Base-by-base conservation (phyloP, 441 rosid species). In the Pelargonium australe region DNA sequence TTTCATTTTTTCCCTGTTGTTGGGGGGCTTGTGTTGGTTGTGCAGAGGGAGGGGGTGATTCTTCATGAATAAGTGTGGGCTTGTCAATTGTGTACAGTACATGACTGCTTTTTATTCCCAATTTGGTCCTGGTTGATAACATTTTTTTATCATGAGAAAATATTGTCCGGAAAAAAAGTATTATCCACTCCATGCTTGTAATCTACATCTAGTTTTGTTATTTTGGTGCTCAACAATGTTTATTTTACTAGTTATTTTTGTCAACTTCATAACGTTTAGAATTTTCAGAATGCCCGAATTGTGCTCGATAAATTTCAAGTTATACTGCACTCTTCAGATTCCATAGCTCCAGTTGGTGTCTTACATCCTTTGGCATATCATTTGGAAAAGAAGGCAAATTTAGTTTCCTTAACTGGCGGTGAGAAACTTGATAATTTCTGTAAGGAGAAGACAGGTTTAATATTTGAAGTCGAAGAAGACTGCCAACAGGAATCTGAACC, bases 271-370 rank as follows among this genome's bases (percentile, higher is more conserved):
- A 72, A 80, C 77, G 53, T 68, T 75, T 79, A 2, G 34, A 68
- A 68, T 76, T 80, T 72, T 72, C 82, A 92, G 96, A 84, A 89
- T 85, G 92, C 90, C 73, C 80, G 88, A 82, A 89, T 95, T 8
- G 77, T 86, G 77, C 89, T 95, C 66, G 96, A 92, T 80, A 91
- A 92, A 70, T 92, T 75, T 79, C 80, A 84, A 82, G 85, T 79
- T 74, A 76, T 86, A 28, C 87, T 84, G 66, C 97, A 90, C 79
- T 95, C 99, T 69, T 75, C 91, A 58, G 90, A 88, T 82, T 77
- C 93, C 55, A 86, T 95, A 70, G 99, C 99, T 73, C 94, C 97
- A 70, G 97, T 90, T 57, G 99, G 96, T 67, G 82, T 90, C 76
- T 81, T 95, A 73, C 98, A 95, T 77, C 98, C 97, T 20, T 70